Base-by-base conservation (phyloP, 129 eudicot genomes). In the Gnaphalium uliginosum region DNA sequence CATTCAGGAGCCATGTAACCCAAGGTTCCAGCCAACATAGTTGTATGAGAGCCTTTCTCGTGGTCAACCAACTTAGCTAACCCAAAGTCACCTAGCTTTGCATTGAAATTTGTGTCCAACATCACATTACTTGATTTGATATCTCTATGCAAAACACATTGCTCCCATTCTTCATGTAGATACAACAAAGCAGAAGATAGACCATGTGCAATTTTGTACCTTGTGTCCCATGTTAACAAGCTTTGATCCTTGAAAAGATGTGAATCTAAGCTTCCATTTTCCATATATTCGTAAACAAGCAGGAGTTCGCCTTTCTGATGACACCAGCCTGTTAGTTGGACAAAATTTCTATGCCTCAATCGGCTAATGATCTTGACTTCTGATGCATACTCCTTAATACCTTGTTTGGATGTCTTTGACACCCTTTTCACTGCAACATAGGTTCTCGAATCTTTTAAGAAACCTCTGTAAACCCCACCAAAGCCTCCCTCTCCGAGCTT, bases 401-500 rank as follows among this genome's bases (percentile, higher is more conserved):
- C 87, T 17, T 84, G 85, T 60, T 57, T 60, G 2, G 85, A 84
- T 25, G 10, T 63, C 54, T 74, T 80, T 11, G 84, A 79, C 27
- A 83, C 67, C 68, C 76, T 76, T 78, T 83, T 83, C 0, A 80
- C 85, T 15, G 87, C 87, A 48, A 84, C 48, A 22, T 72, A 32
- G 0, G 26, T 23, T 13, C 9, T 39, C 1, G 23, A 32, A 18
- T 80, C 80, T 56, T 58, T 68, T 8, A 84, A 57, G 5, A 81
- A 73, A 19, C 88, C 88, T 61, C 24, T 73, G 25, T 77, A 84
- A 17, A 81, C 85, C 6, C 82, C 82, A 1, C 85, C 82, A 0
- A 85, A 81, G 1, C 85, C 85, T 10, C 88, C 88, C 41, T 81
- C 83, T 4, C 88, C 88, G 15, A 85, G 83, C 75, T 85, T 85